Evolutionary conservation across 2,329 filamentous ascomycete genomes (phyloP).

Genomic region (Myriosclerotinia curreyana): DNA sequence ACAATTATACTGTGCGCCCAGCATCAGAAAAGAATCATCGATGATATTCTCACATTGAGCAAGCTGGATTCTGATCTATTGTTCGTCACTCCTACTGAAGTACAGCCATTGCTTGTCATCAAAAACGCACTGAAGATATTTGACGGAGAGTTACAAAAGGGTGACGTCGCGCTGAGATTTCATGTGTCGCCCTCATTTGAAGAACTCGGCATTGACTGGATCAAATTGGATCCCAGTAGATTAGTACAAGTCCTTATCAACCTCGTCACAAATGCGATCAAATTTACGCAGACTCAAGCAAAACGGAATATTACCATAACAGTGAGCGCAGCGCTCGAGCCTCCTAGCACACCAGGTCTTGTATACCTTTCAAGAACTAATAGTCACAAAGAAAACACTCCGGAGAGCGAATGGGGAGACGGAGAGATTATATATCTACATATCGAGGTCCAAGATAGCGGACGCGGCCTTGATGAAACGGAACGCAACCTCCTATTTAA

Average conservation of each 20-base stretch:
- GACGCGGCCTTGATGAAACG: constrained; percentile 66
- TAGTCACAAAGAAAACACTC: constrained; percentile 30
- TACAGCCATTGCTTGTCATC: constrained; percentile 65
- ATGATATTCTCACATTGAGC: constrained; percentile 63
- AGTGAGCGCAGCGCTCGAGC: constrained; percentile 25
- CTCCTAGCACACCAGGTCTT: constrained; percentile 16
- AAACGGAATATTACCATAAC: constrained; percentile 53
- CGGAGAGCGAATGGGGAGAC: constrained; percentile 56
- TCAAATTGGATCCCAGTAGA: constrained; percentile 68
- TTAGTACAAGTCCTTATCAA: constrained; percentile 80
- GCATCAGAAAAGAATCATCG: constrained; percentile 68
- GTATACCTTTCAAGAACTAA: constrained; percentile 36
- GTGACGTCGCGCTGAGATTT: constrained; percentile 65
- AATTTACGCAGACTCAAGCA: constrained; percentile 67
- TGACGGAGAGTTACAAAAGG: constrained; percentile 67
- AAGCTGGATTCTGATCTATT: constrained; percentile 70
- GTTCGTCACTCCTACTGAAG: constrained; percentile 66
- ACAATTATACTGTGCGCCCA: constrained; percentile 75
- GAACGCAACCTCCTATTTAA: constrained; percentile 75
- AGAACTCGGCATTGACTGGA: constrained; percentile 58
- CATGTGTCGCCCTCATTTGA: constrained; percentile 60
- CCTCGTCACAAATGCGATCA: constrained; percentile 75
- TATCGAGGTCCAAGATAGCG: constrained; percentile 73
- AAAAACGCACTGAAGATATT: constrained; percentile 73
- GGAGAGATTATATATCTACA: constrained; percentile 70